phyloP scores from a whole-genome alignment of 805 yeast genomes.

The Lipomyces sp. region DNA sequence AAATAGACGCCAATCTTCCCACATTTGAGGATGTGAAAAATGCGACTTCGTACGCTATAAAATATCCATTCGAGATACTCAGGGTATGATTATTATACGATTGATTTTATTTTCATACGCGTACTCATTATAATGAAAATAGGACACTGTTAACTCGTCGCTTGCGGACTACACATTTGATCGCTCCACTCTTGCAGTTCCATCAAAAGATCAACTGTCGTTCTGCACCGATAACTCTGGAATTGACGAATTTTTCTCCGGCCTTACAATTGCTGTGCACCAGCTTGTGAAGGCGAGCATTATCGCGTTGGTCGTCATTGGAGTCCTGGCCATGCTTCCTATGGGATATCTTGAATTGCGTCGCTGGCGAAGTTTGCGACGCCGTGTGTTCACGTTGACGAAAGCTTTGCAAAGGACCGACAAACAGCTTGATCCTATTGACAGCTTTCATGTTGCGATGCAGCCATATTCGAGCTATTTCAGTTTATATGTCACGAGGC shows the following conservation, averaged over 20 bases:
- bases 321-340: constrained; percentile 45
- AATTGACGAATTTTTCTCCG: constrained; percentile 42
- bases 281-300: constrained; percentile 43
- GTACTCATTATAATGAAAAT: background rate
- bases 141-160: constrained; percentile 10
- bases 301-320: constrained; percentile 41
- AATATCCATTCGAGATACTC: constrained; percentile 57
- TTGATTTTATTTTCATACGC: background rate
- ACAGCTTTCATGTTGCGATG: constrained; percentile 25
- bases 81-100: constrained; percentile 4
- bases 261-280: constrained; percentile 38
- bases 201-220: constrained; percentile 37
- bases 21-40: constrained; percentile 62
- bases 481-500: constrained; percentile 27
- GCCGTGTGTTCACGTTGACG: constrained; percentile 34
- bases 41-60: constrained; percentile 52
- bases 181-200: constrained; percentile 43
- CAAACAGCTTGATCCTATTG: constrained; percentile 27
- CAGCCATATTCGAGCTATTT: constrained; percentile 13
- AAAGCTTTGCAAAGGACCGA: constrained; percentile 23
- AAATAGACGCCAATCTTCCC: constrained; percentile 54
- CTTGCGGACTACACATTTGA: constrained; percentile 33
- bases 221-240: constrained; percentile 41
- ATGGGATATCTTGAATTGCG: constrained; percentile 46
- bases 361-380: constrained; percentile 48